Percentiles rank a stretch among this genome's conserved stretches.
Conservation (phyloP, 495 filamentous ascomycete species). For the Xylaria grammica region DNA sequence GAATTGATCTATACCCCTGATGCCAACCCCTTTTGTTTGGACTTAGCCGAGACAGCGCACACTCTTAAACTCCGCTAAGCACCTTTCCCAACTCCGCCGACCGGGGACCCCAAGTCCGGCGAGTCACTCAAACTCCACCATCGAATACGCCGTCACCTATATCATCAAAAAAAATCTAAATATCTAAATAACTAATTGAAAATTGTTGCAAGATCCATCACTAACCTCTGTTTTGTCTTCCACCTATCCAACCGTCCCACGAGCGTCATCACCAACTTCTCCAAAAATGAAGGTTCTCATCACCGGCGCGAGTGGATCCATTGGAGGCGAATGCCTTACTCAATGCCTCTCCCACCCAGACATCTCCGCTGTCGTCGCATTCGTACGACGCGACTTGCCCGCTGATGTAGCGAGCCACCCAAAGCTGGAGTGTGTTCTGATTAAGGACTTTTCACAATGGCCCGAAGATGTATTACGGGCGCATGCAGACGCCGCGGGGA, state of each 20-base stretch:
- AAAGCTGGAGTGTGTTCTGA: slow-evolving; percentile 26
- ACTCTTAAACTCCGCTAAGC: not conserved
- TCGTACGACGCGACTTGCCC: slow-evolving; percentile 29
- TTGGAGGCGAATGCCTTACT: slow-evolving; percentile 30
- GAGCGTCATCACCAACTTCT: not conserved
- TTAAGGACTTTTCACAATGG: slow-evolving; percentile 34
- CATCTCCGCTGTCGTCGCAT: slow-evolving; percentile 32
- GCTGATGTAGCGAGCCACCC: slow-evolving; percentile 26
- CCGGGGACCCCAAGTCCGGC: not conserved
- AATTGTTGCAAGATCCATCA: too few relatives aligned
- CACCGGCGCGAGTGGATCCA: slow-evolving; percentile 32
- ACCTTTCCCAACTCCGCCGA: slow-evolving; percentile 14
- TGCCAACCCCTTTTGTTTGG: not conserved
- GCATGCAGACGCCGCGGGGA: slow-evolving; percentile 29
- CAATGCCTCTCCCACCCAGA: slow-evolving; percentile 27
- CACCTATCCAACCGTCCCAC: not conserved
- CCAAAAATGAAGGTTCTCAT: slow-evolving; percentile 33
- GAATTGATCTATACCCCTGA: not conserved
- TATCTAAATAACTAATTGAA: too few relatives aligned
- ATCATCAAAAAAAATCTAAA: too few relatives aligned
- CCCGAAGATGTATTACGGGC: slow-evolving; percentile 26
- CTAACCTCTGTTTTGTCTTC: too few relatives aligned
- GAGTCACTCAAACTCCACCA: slow-evolving; percentile 1
- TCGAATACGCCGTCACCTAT: not conserved
- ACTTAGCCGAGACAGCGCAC: not conserved